These are phyloP conservation scores for Aspergillus melleus DNA, from an alignment of 2,329 filamentous ascomycete species.

Conservation along the genomic window DNA sequence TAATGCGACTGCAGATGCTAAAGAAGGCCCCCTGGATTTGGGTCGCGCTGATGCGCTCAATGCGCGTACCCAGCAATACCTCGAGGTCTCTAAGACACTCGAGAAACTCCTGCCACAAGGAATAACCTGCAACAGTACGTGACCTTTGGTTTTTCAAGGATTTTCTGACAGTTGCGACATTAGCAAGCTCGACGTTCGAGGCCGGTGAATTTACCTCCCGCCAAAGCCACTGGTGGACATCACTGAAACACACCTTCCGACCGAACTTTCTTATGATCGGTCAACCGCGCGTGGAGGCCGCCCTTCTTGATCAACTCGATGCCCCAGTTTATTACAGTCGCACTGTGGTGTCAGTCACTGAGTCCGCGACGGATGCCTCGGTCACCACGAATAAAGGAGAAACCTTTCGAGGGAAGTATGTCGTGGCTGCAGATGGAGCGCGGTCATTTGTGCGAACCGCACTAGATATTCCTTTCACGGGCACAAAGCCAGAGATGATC, in stretches of 20 bases:
- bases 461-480: constrained; percentile 2
- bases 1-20: not conserved
- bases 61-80: constrained; percentile 3
- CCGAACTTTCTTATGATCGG: constrained; percentile 9
- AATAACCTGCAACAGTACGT: constrained; percentile 5
- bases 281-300: constrained; percentile 2
- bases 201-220: constrained; percentile 5
- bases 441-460: constrained; percentile 3
- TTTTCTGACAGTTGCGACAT: not conserved
- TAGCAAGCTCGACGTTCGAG: constrained; percentile 9
- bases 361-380: not conserved
- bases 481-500: constrained; percentile 8
- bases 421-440: constrained; percentile 3
- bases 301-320: constrained; percentile 1
- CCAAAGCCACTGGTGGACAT: constrained; percentile 8
- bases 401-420: not conserved
- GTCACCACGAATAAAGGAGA: not conserved
- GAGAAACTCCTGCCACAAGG: not conserved
- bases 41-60: constrained; percentile 4
- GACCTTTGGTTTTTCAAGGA: too few species aligned
- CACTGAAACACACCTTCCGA: constrained; percentile 4
- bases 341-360: not conserved
- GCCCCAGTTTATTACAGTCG: not conserved
- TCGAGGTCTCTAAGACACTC: constrained; percentile 1
- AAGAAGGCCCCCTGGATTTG: not conserved